These are phyloP conservation scores for Metschnikowia lunata DNA, from an alignment of 805 yeast genomes.

Conservation along the genomic window DNA sequence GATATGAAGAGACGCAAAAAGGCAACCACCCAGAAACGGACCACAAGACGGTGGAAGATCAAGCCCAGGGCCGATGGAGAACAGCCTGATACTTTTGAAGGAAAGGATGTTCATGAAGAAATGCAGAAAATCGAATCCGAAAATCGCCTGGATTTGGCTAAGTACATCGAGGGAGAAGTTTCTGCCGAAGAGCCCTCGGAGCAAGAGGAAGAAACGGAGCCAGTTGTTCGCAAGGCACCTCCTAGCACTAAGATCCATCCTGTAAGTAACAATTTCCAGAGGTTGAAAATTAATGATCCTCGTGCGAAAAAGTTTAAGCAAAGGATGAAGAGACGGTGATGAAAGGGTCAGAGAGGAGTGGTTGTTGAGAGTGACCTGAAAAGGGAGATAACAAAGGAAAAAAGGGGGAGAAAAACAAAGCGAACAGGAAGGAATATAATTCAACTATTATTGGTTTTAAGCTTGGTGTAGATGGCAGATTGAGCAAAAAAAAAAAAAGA, in stretches of 20 bases:
- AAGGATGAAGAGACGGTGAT: slow-evolving; percentile 31
- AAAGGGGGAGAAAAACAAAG: too few species aligned
- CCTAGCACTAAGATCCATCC: slow-evolving; percentile 23
- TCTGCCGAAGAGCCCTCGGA: slow-evolving; percentile 13
- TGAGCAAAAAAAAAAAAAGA: too few species aligned
- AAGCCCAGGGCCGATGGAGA: slow-evolving; percentile 31
- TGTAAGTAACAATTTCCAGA: slow-evolving; percentile 46
- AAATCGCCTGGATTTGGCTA: slow-evolving; percentile 19
- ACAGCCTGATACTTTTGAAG: slow-evolving; percentile 28
- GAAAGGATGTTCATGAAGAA: slow-evolving; percentile 40
- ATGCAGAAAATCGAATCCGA: slow-evolving; percentile 32
- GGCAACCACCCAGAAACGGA: slow-evolving; percentile 47
- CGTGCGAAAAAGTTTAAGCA: slow-evolving; percentile 39
- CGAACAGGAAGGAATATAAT: too few species aligned
- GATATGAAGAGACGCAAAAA: slow-evolving; percentile 19
- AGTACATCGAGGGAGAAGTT: slow-evolving; percentile 19
- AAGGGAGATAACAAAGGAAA: too few species aligned
- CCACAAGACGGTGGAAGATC: slow-evolving; percentile 48
- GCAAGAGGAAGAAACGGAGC: slow-evolving; percentile 12
- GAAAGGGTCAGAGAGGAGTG: not conserved
- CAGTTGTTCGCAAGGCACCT: slow-evolving; percentile 10
- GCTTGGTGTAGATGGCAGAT: too few species aligned
- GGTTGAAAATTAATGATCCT: slow-evolving; percentile 49
- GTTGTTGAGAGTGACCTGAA: too few species aligned
- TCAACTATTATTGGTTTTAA: too few species aligned